Base-by-base conservation (phyloP, 2,329 filamentous ascomycete genomes). In the Hortaea werneckii region DNA sequence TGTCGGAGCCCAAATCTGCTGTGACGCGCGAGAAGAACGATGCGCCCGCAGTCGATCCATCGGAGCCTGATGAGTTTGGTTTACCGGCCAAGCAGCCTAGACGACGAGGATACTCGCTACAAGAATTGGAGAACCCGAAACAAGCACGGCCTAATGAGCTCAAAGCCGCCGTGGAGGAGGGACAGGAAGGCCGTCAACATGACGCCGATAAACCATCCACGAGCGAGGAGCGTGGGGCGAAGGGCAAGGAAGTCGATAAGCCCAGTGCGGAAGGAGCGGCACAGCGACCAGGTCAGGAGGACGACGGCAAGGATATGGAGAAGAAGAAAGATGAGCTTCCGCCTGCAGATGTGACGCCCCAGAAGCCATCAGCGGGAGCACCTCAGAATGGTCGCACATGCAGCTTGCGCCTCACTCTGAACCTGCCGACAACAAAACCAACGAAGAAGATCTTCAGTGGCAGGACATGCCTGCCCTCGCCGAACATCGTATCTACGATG, bases 391-490 rank as follows among this genome's bases (percentile, higher is more conserved):
- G 74, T 96, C 92, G 1, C 90, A 98, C 62, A 88, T 95, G 66
- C 80, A 83, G 53, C 68, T 88, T 41, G 76, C 80, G 7, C 69
- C 75, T 11, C 72, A 79, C 41, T 41, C 40, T 9, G 60, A 76
- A 37, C 70, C 78, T 9, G 67, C 75, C 29, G 64, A 69, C 9
- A 69, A 76, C 40, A 69, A 73, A 9, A 35, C 9, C n/a, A 66
- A 76, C 2, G 71, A 77, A 8, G 79, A 79, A 5, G 84, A 84
- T n/a, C 81, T 70, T 1, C 79, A 75, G 43, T 98, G 92, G 92
- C 87, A 95, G 68, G 78, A 80, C 2, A 98, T 98, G 92, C 92
- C 90, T 1, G 81, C 92, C 1, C 87, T 89, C 59, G 92, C 89
- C 6, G 83, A 84, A 34, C 94, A 92, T 63, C 90, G 96, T 66